Evolutionary conservation across 768 basidiomycete species (phyloP), one percentile per base, ranked within the genome.

Genomic region (Epithele typhae): DNA sequence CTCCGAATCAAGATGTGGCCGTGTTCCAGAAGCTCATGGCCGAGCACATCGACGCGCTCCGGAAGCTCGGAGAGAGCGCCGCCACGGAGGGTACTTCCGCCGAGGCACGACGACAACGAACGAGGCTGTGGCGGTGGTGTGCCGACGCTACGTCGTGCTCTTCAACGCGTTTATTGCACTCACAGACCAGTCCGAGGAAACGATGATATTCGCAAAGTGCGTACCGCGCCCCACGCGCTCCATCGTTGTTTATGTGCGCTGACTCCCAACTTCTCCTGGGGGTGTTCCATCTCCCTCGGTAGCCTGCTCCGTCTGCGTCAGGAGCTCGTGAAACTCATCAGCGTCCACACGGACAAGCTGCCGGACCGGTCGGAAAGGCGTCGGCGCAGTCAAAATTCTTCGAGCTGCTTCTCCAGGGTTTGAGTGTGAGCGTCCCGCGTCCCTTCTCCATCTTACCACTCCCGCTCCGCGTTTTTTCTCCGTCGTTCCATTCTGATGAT

Each of bases 191-290:
- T 84, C 82, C 34, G 92, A 96, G 55, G 94, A 96, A 62, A 90
- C 90, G 8, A 96, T 97, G 93, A 87, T 98, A 38, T 96, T 96
- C 59, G 81, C 87, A 19, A 93, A 93, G 95, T 95, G 59, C 55
- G 82, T 61, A n/a, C n/a, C n/a, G n/a, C n/a, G n/a, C n/a, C n/a
- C n/a, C n/a, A n/a, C n/a, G n/a, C n/a, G n/a, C n/a, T n/a, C n/a
- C n/a, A n/a, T n/a, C n/a, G n/a, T n/a, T n/a, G n/a, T n/a, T n/a
- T n/a, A n/a, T n/a, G n/a, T n/a, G n/a, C n/a, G n/a, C n/a, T n/a
- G n/a, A n/a, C n/a, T n/a, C n/a, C n/a, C n/a, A n/a, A n/a, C n/a
- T n/a, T n/a, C n/a, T n/a, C n/a, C n/a, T n/a, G n/a, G n/a, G n/a
- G n/a, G n/a, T n/a, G n/a, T n/a, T n/a, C n/a, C n/a, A n/a, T n/a